Percentiles rank a stretch among this genome's conserved stretches.
phyloP scores from a whole-genome alignment of 2,329 filamentous ascomycete species.

The Acrocalymma vagum region DNA sequence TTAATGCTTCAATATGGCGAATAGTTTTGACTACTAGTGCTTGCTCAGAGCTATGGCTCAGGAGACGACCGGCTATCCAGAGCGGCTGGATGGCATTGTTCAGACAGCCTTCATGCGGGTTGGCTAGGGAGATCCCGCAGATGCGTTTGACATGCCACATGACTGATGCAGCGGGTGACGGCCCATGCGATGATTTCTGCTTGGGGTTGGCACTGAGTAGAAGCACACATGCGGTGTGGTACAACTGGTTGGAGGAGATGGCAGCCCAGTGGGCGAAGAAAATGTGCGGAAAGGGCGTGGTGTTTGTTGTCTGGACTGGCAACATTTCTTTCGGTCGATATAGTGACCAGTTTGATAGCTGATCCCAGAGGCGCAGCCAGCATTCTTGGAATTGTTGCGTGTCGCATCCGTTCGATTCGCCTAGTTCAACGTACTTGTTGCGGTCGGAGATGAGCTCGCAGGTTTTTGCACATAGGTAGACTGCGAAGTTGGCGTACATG shows the following conservation, averaged over 20 bases:
- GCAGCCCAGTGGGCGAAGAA: slow-evolving; percentile 63
- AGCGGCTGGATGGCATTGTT: slow-evolving; percentile 68
- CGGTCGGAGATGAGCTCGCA: slow-evolving; percentile 61
- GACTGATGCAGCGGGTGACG: slow-evolving; percentile 49
- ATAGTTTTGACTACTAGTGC: slow-evolving; percentile 53
- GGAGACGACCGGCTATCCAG: slow-evolving; percentile 63
- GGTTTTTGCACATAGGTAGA: slow-evolving; percentile 56
- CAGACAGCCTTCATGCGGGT: slow-evolving; percentile 63
- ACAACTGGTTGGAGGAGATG: slow-evolving; percentile 66
- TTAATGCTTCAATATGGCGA: slow-evolving; percentile 60
- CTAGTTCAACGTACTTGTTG: slow-evolving; percentile 59
- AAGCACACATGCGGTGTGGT: slow-evolving; percentile 64
- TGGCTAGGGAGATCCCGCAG: slow-evolving; percentile 65
- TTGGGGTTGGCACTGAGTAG: slow-evolving; percentile 57
- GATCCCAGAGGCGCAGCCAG: slow-evolving; percentile 60
- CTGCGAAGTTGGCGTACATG: slow-evolving; percentile 61
- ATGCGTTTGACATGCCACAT: slow-evolving; percentile 66
- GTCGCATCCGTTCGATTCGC: slow-evolving; percentile 55
- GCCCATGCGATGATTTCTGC: slow-evolving; percentile 31
- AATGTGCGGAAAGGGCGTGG: slow-evolving; percentile 60
- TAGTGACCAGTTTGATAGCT: slow-evolving; percentile 59
- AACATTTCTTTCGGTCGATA: slow-evolving; percentile 58
- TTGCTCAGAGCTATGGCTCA: slow-evolving; percentile 60
- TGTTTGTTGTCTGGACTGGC: slow-evolving; percentile 55
- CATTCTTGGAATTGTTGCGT: slow-evolving; percentile 50